Base-by-base conservation (phyloP, 495 filamentous ascomycete genomes). In the Penicillium lividum region DNA sequence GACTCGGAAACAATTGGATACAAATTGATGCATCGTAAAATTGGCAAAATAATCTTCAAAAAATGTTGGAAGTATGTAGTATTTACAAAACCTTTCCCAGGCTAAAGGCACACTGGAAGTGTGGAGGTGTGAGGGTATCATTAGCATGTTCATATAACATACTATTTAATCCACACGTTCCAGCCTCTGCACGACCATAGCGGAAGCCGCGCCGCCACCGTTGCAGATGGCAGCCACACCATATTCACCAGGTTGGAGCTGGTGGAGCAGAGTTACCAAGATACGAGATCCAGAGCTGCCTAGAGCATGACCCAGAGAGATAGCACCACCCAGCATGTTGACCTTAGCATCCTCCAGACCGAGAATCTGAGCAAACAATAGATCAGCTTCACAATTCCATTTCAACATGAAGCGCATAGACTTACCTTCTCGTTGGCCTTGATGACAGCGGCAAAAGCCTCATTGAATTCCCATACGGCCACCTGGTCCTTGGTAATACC, bases 221-320 rank as follows among this genome's bases (percentile, higher is more conserved):
- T 98, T 98, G 75, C 94, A 98, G 57, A 98, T 97, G 9, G 93
- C 93, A 16, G 92, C 94, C 54, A 92, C 88, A 22, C 94, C 94
- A 71, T 96, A 97, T 77, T 98, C 89, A 16, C 92, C 94, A 33
- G 86, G 84, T 74, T 93, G 86, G 53, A 98, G 78, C 70, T 93
- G 89, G 71, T 98, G 94, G 54, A 98, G 80, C 51, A 97, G 73
- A 0, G 92, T 96, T 7, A 90, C 90, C 48, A 98, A 79, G 60
- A 98, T 98, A 34, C 94, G 84, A 25, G 91, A 94, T 13, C 94
- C 94, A 0, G 92, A 96, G 79, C 92, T 96, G 7, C 94, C 94
- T 1, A 98, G 76, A 16, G 94, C 92, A 65, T 98, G 94, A 13
- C 94, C 94, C n/a, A 97, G 77, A 8, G 92, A 86, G 54, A 98